Evolutionary conservation across 139 green algal genomes (phyloP), one percentile per base, ranked within the genome.

Genomic region (Eudorina sp.): DNA sequence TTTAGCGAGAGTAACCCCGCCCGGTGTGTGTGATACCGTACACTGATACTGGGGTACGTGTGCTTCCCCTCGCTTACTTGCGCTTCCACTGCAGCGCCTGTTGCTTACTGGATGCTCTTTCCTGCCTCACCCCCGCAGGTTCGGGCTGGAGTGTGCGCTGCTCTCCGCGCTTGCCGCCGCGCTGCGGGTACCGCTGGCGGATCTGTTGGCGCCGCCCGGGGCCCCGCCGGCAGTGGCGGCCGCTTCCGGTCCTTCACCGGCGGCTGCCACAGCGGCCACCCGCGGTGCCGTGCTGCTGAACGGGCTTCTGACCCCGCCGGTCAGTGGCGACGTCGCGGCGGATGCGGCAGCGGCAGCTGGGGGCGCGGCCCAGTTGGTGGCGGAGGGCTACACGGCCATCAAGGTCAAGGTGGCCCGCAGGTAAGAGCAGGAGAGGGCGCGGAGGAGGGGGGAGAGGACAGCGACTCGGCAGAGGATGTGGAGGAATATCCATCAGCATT

Each of bases 351-450:
- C 80, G n/a, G 80, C 80, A 2, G 90, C 86, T n/a, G 69, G 84
- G 19, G 82, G 29, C 1, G 92, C 89, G 11, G 19, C 58, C 62
- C 23, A 19, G n/a, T 79, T 95, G 31, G 84, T 91, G 46, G 43
- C 55, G 38, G 83, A 93, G 45, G 95, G 96, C 21, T 95, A 89
- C 74, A 77, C 38, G 0, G 82, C 88, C 8, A 90, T 99, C 41
- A 99, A 99, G 90, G 74, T 99, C 70, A 99, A 99, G 90, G 96
- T 98, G 46, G 90, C 53, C n/a, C 75, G 89, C n/a, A 81, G 83
- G 83, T 92, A 60, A 29, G 80, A n/a, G n/a, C n/a, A n/a, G n/a
- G n/a, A n/a, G n/a, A n/a, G n/a, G n/a, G n/a, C n/a, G n/a, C n/a
- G n/a, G n/a, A n/a, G n/a, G n/a, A n/a, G n/a, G n/a, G n/a, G n/a